phyloP scores from a whole-genome alignment of 2,329 filamentous ascomycete species.

The Epichloe sp. region DNA sequence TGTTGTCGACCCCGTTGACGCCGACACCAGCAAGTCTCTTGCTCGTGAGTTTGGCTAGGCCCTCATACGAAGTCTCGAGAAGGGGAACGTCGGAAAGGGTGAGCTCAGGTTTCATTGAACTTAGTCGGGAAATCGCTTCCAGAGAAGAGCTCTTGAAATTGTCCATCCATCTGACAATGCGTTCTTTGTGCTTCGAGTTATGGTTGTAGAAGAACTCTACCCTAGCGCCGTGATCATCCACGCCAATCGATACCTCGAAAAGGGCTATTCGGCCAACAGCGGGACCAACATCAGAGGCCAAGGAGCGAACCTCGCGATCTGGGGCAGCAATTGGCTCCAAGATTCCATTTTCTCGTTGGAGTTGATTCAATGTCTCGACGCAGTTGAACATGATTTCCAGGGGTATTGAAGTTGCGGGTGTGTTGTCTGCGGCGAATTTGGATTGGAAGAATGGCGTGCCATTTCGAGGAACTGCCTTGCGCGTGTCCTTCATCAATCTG shows the following conservation, averaged over 20 bases:
- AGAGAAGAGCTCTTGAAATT: conserved; percentile 32
- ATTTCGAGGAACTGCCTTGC: conserved; percentile 29
- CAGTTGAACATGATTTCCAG: conserved; percentile 49
- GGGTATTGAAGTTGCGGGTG: conserved; percentile 26
- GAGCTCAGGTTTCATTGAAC: conserved; percentile 30
- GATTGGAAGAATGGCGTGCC: conserved; percentile 38
- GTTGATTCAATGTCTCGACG: conserved; percentile 34
- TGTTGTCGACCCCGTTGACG: conserved; percentile 28
- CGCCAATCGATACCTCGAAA: conserved; percentile 36
- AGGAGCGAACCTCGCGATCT: conserved; percentile 23
- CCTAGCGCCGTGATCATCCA: conserved; percentile 29
- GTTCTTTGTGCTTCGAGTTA: conserved; percentile 26
- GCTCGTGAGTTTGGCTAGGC: conserved; percentile 29
- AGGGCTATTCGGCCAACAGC: conserved; percentile 34
- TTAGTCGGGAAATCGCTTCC: conserved; percentile 29
- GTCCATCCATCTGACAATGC: conserved; percentile 33
- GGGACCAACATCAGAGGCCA: conserved; percentile 30
- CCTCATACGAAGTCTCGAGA: conserved; percentile 33
- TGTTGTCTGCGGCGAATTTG: conserved; percentile 24
- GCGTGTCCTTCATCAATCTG: conserved; percentile 39
- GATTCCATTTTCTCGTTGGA: conserved; percentile 33
- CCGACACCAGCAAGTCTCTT: conserved; percentile 27
- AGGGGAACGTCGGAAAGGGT: conserved; percentile 37
- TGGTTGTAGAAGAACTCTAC: conserved; percentile 33
- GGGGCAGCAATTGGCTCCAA: conserved; percentile 33